Evolutionary conservation across 352 stramenopile species (phyloP), one percentile per base, ranked within the genome.

Genomic region (Thalassiosira livingstoniorum): DNA sequence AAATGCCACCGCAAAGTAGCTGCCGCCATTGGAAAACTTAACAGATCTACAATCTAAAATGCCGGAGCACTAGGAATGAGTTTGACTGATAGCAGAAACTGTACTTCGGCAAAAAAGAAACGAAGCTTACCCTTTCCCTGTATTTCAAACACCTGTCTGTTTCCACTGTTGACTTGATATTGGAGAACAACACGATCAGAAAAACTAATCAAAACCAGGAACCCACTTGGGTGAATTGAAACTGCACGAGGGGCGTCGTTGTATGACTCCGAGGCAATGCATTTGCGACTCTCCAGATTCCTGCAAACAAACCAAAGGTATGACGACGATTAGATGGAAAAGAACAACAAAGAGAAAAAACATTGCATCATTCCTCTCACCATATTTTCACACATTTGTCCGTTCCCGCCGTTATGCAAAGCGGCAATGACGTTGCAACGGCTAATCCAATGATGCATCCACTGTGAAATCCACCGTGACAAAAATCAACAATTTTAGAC

Each of bases 311-410:
- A 51, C 10, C 42, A 51, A 51, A 51, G 42, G 18, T 10, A 51
- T n/a, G n/a, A n/a, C n/a, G 42, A 51, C 10, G 10, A 51, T 51
- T 58, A 25, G 47, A n/a, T 58, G 47, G 11, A 58, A 58, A 58
- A 58, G 21, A 58, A 15, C 47, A n/a, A 58, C 4, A 10, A 51
- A 18, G 10, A 51, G 21, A 29, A 58, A 29, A 23, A 25, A 58
- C 11, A n/a, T 58, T 23, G 27, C 11, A 58, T 29, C 21, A 7
- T 29, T 27, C 27, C n/a, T 10, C 47, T 7, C n/a, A 58, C 47
- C 47, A 58, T 15, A 58, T 58, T 58, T 58, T 58, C n/a, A 58
- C 47, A 23, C 47, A 58, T 29, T 58, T 58, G 27, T 58, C 47
- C 27, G 21, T 58, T 11, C 47, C 27, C 21, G 47, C 47, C 5